phyloP scores from a whole-genome alignment of 2,329 filamentous ascomycete genomes.

The Colletotrichum spinosum region DNA sequence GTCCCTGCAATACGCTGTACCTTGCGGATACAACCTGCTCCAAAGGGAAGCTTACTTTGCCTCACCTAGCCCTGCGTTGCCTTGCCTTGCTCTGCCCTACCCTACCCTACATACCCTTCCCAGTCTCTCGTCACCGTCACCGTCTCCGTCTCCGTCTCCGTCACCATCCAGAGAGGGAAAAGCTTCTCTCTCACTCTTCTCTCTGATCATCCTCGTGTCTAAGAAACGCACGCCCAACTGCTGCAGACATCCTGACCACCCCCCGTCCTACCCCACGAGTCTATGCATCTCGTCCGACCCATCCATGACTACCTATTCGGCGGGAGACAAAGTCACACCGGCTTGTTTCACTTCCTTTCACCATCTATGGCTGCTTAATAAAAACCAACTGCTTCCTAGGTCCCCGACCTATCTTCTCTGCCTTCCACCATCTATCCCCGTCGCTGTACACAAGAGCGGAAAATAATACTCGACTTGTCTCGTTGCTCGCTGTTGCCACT shows the following conservation, averaged over 20 bases:
- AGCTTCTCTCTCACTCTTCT: constrained; percentile 15
- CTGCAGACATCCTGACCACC: constrained; percentile 33
- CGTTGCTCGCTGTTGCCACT: constrained; percentile 17
- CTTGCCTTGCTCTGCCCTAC: too few species aligned
- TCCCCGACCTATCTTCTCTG: constrained; percentile 12
- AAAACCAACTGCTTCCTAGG: constrained; percentile 30
- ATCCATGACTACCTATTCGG: constrained; percentile 37
- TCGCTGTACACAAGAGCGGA: constrained; percentile 27
- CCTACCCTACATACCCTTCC: constrained; percentile 6
- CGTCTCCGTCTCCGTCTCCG: too few species aligned
- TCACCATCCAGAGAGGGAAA: constrained; percentile 7
- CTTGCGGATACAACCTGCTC: too few species aligned
- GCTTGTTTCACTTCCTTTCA: constrained; percentile 49
- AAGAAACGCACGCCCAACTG: constrained; percentile 26
- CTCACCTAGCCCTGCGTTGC: too few species aligned
- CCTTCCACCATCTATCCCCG: constrained; percentile 18
- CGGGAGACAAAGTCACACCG: constrained; percentile 46
- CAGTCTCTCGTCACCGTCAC: too few species aligned
- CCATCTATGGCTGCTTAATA: constrained; percentile 33
- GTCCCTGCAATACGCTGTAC: too few species aligned
- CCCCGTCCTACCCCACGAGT: constrained; percentile 37
- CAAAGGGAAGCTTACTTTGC: too few species aligned
- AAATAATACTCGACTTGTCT: constrained; percentile 23
- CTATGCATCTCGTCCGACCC: constrained; percentile 38
- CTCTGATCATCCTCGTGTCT: constrained; percentile 12